Percentiles rank a stretch among this genome's conserved stretches.
These are phyloP conservation scores for Hypericum perforatum DNA, from an alignment of 345 rosid genomes.

Conservation along the genomic window DNA sequence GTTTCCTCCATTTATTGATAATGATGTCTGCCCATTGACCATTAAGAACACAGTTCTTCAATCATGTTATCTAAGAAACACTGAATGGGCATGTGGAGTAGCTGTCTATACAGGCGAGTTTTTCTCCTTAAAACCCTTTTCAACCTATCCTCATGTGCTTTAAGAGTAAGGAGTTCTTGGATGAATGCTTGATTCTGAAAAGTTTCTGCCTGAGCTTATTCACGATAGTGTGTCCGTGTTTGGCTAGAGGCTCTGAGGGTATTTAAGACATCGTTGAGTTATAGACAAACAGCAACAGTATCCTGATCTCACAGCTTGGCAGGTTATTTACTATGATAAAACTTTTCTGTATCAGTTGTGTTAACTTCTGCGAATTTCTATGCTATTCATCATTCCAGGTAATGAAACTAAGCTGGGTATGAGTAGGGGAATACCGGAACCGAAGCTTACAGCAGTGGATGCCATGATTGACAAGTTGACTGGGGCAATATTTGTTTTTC, in stretches of 20 bases:
- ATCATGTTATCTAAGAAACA: constrained; percentile 91
- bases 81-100: constrained; percentile 99
- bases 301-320: too few relatives aligned
- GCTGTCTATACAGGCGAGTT: constrained; percentile 86
- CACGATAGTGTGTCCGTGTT: too few relatives aligned
- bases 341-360: too few relatives aligned
- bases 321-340: too few relatives aligned
- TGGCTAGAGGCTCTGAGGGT: too few relatives aligned
- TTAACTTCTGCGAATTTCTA: not conserved
- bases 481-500: constrained; percentile 96
- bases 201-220: too few relatives aligned
- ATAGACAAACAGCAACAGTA: too few relatives aligned
- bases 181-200: too few relatives aligned
- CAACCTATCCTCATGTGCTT: too few relatives aligned
- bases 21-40: constrained; percentile 84
- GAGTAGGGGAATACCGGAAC: constrained; percentile 96
- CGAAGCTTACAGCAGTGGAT: constrained; percentile 98
- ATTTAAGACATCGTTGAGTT: too few relatives aligned
- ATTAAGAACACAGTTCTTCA: constrained; percentile 92
- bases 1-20: constrained; percentile 94
- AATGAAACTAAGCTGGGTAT: constrained; percentile 97
- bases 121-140: not conserved
- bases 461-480: constrained; percentile 99
- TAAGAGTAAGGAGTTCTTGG: too few relatives aligned
- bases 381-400: constrained; percentile 30